phyloP scores from a whole-genome alignment of 2,329 filamentous ascomycete genomes.

The Colletotrichum chlorophyti region DNA sequence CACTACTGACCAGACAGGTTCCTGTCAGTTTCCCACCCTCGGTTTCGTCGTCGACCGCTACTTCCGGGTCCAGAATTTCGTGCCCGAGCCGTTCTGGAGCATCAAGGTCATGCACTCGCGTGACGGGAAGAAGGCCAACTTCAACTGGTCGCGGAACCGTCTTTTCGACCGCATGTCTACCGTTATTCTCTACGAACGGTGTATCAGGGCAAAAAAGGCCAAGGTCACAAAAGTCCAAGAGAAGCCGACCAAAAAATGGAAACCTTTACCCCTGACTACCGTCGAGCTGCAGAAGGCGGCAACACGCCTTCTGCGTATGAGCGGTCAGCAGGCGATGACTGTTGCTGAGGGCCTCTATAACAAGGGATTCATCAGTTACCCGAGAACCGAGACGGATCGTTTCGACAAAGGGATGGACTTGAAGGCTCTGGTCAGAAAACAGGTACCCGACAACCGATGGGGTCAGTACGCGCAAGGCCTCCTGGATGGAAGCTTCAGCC shows the following conservation, averaged over 20 bases:
- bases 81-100: constrained; percentile 90
- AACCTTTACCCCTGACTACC: constrained; percentile 90
- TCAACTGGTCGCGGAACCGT: constrained; percentile 81
- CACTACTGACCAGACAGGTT: constrained; percentile 57
- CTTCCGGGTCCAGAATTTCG: constrained; percentile 91
- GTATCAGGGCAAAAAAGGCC: constrained; percentile 76
- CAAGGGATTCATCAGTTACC: constrained; percentile 96
- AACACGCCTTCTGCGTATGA: constrained; percentile 87
- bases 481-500: constrained; percentile 77
- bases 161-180: constrained; percentile 89
- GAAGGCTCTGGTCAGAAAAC: constrained; percentile 79
- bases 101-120: constrained; percentile 85
- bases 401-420: constrained; percentile 93
- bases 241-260: constrained; percentile 93
- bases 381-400: constrained; percentile 94
- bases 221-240: constrained; percentile 86
- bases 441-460: constrained; percentile 79
- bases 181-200: constrained; percentile 84
- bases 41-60: constrained; percentile 98
- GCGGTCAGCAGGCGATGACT: constrained; percentile 88
- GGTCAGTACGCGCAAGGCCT: constrained; percentile 80
- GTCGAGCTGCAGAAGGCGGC: constrained; percentile 97
- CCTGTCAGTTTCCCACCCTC: constrained; percentile 95
- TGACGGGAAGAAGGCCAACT: constrained; percentile 80
- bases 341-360: constrained; percentile 89